These are phyloP conservation scores for Falciphora oryzae DNA, from an alignment of 2,329 filamentous ascomycete species.

Conservation along the genomic window DNA sequence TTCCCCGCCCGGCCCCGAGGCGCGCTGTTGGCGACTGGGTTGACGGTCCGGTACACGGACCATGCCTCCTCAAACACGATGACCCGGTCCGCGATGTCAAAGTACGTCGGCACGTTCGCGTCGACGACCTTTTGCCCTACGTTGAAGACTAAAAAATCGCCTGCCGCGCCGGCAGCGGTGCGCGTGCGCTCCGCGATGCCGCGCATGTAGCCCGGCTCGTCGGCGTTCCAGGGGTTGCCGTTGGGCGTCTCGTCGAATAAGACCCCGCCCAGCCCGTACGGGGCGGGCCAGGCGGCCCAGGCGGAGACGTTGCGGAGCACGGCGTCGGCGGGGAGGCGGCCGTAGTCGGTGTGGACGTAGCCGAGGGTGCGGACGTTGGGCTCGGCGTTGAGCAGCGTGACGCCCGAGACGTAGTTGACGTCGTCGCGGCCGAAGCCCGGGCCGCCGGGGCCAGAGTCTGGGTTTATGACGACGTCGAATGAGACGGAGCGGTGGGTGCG, in stretches of 20 bases:
- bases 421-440: constrained; percentile 11
- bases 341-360: constrained; percentile 14
- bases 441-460: constrained; percentile 14
- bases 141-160: constrained; percentile 6
- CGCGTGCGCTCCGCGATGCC: background rate
- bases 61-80: constrained; percentile 10
- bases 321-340: constrained; percentile 9
- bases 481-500: constrained; percentile 14
- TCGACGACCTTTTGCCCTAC: constrained; percentile 4
- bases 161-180: background rate
- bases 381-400: constrained; percentile 10
- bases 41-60: background rate
- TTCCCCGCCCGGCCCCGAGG: background rate
- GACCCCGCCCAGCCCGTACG: constrained; percentile 15
- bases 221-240: background rate
- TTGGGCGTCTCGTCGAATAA: constrained; percentile 17
- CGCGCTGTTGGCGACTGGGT: constrained; percentile 2
- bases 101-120: constrained; percentile 8
- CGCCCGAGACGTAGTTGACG: constrained; percentile 11
- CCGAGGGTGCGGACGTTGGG: constrained; percentile 15
- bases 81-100: constrained; percentile 8
- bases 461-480: constrained; percentile 18
- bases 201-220: constrained; percentile 1
- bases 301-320: constrained; percentile 12
- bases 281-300: constrained; percentile 15